Conservation (phyloP, 768 basidiomycete species). For the Candolleomyces efflorescens region DNA sequence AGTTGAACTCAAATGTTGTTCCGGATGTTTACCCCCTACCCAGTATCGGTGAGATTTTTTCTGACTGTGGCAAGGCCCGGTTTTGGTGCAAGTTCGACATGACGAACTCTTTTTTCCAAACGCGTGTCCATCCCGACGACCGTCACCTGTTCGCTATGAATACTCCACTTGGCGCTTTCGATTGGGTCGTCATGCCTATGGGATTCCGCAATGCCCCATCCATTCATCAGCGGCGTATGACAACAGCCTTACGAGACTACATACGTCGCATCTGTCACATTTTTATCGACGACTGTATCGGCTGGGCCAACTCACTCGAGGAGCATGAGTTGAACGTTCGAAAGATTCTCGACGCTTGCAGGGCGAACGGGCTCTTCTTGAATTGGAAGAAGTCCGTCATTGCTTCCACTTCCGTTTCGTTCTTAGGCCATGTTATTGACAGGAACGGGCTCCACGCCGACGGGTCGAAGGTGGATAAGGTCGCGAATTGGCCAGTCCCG, state of each 20-base stretch:
- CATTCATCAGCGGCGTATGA: conserved; percentile 24
- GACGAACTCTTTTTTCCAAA: conserved; percentile 23
- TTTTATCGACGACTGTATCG: conserved; percentile 22
- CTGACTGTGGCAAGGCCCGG: conserved; percentile 28
- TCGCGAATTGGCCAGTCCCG: conserved; percentile 23
- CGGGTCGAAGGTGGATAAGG: conserved; percentile 15
- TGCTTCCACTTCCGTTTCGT: conserved; percentile 20
- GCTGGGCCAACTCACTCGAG: conserved; percentile 16
- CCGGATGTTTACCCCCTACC: conserved; percentile 26
- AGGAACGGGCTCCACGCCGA: conserved; percentile 23
- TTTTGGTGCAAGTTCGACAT: conserved; percentile 25
- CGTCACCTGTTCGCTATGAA: conserved; percentile 29
- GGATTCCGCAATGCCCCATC: conserved; percentile 20
- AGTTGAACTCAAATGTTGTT: conserved; percentile 27
- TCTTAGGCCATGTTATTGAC: conserved; percentile 31
- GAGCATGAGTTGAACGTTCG: conserved; percentile 11
- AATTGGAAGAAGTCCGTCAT: conserved; percentile 15
- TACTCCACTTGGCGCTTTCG: conserved; percentile 34
- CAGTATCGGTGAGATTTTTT: conserved; percentile 25
- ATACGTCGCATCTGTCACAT: conserved; percentile 22
- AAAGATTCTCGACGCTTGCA: conserved; percentile 10
- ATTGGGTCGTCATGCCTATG: conserved; percentile 40
- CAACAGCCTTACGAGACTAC: conserved; percentile 17
- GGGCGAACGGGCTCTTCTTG: conserved; percentile 1
- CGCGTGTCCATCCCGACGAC: conserved; percentile 17